Conservation (phyloP, 1,284 basidiomycete species). For the Rhodofomes roseus region DNA sequence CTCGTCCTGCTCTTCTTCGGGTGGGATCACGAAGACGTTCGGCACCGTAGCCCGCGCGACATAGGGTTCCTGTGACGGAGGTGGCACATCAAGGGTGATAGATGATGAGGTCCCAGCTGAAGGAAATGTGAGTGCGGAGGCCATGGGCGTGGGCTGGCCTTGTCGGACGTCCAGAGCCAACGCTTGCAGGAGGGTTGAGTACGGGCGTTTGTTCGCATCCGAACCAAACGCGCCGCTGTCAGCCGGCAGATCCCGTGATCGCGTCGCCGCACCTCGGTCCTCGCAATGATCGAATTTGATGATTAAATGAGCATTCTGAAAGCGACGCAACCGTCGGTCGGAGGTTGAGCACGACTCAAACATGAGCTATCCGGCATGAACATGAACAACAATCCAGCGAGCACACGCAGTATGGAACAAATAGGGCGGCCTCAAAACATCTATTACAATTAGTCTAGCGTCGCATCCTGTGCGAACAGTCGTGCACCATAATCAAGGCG, state of each 20-base stretch:
- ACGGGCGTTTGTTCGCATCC: not conserved
- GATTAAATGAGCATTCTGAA: too few relatives aligned
- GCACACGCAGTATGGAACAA: too few relatives aligned
- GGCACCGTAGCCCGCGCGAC: constrained; percentile 40
- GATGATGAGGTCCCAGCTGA: constrained; percentile 10
- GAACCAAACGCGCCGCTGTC: not conserved
- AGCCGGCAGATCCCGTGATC: not conserved
- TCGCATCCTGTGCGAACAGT: not conserved
- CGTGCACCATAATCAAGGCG: too few relatives aligned
- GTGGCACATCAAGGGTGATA: constrained; percentile 15
- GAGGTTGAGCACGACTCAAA: too few relatives aligned
- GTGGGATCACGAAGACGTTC: constrained; percentile 64
- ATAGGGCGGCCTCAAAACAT: too few relatives aligned
- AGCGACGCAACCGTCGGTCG: too few relatives aligned
- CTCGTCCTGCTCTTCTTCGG: constrained; percentile 59
- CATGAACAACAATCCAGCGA: too few relatives aligned
- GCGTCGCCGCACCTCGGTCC: not conserved
- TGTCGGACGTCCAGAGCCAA: not conserved
- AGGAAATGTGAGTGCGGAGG: constrained; percentile 23
- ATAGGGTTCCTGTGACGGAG: constrained; percentile 22
- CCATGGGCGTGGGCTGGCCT: constrained; percentile 15
- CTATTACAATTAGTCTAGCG: too few relatives aligned
- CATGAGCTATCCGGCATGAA: too few relatives aligned
- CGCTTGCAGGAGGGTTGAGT: not conserved
- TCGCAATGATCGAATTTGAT: too few relatives aligned